Conservation (phyloP, 2,329 filamentous ascomycete genomes). For the Talaromyces sp. region DNA sequence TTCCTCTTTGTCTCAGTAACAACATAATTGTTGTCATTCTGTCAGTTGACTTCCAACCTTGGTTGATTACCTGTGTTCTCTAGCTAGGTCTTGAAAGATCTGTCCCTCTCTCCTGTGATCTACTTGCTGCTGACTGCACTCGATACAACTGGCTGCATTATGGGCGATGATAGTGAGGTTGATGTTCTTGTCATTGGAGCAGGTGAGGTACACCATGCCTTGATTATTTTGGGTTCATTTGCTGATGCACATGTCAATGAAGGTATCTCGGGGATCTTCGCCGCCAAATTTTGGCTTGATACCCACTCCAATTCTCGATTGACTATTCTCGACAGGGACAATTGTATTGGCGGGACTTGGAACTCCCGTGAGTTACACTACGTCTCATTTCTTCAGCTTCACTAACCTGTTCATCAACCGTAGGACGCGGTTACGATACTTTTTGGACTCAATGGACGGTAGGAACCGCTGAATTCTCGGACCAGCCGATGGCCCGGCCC, state of each 20-base stretch:
- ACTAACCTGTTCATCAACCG: background rate
- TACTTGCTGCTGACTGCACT: background rate
- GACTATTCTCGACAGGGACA: slow-evolving; percentile 9
- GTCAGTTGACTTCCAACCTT: too few relatives aligned
- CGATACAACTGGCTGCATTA: background rate
- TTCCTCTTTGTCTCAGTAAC: too few relatives aligned
- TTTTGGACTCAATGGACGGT: slow-evolving; percentile 13
- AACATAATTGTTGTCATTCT: too few relatives aligned
- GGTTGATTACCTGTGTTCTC: too few relatives aligned
- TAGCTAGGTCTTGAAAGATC: too few relatives aligned
- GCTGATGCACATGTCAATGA: background rate
- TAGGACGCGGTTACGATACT: slow-evolving; percentile 10
- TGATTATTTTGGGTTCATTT: background rate
- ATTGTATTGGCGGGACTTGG: slow-evolving; percentile 8
- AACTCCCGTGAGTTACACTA: slow-evolving; percentile 4
- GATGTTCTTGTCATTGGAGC: slow-evolving; percentile 11
- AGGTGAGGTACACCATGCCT: background rate
- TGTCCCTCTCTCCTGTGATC: too few relatives aligned
- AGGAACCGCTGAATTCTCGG: slow-evolving; percentile 10
- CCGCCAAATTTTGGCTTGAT: slow-evolving; percentile 9
- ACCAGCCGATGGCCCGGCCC: slow-evolving; percentile 11
- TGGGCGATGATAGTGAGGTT: slow-evolving; percentile 7
- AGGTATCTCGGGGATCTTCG: slow-evolving; percentile 9
- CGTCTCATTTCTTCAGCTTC: background rate
- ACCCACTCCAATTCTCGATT: slow-evolving; percentile 1